Conservation (phyloP, 83 land plant species). For the Picea abies region DNA sequence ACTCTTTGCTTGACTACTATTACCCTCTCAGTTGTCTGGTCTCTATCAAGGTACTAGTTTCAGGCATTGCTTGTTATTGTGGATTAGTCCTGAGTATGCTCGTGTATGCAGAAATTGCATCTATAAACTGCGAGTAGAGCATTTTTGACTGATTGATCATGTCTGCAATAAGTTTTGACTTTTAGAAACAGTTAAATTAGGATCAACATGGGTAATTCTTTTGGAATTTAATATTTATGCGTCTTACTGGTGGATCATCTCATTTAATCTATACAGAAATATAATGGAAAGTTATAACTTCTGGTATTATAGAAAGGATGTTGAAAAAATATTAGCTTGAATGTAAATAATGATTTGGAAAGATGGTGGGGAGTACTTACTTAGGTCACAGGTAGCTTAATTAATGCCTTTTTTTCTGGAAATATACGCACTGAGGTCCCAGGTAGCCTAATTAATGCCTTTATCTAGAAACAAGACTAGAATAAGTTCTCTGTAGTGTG, state of each 20-base stretch:
- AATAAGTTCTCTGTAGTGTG: background rate
- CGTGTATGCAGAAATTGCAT: background rate
- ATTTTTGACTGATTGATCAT: conserved; percentile 2
- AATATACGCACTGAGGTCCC: background rate
- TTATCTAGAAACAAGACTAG: too few species aligned
- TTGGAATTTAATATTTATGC: background rate
- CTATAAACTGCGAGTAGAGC: background rate
- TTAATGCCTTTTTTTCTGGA: background rate
- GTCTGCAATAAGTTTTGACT: background rate
- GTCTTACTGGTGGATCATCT: background rate
- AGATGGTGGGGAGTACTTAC: background rate
- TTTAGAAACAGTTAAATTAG: background rate
- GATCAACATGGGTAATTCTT: background rate
- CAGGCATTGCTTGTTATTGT: background rate
- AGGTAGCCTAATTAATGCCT: background rate
- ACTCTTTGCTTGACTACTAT: conserved; percentile 52
- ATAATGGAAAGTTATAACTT: background rate
- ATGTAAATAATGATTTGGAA: background rate
- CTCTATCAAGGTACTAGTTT: conserved; percentile 53
- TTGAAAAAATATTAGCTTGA: background rate
- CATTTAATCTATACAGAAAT: background rate
- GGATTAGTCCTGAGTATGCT: background rate
- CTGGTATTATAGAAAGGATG: background rate
- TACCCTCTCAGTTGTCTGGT: conserved; percentile 49
- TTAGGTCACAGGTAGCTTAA: background rate